Percentiles rank a stretch among this genome's conserved stretches.
Conservation (phyloP, 108 stramenopile genomes). For the Nannochloropsis gaditana region DNA sequence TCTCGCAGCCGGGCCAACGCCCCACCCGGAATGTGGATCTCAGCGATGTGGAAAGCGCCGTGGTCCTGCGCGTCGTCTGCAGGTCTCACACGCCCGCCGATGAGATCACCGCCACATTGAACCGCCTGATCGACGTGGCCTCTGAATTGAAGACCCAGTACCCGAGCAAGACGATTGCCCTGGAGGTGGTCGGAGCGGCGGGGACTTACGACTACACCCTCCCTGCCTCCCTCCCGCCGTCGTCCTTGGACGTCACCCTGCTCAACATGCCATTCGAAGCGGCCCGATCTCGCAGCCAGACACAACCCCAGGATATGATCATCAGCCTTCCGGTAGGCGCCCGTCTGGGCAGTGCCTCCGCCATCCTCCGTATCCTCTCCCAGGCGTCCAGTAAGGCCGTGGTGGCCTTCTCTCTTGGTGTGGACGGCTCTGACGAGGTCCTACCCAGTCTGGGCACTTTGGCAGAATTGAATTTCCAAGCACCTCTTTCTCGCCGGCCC, state of each 20-base stretch:
- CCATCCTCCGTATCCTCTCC: neutral
- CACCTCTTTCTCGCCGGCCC: neutral
- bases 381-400: neutral
- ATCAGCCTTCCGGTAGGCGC: neutral
- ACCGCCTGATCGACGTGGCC: neutral
- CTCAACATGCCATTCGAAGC: slow-evolving; percentile 14
- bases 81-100: neutral
- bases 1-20: neutral
- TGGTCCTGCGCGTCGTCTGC: neutral
- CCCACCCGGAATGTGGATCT: neutral
- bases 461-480: neutral
- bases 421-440: neutral
- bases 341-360: neutral
- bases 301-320: neutral
- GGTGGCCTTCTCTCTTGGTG: neutral
- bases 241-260: neutral
- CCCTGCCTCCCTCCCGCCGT: neutral
- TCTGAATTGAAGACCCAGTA: neutral
- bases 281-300: neutral
- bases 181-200: neutral
- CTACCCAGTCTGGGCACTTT: neutral
- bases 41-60: neutral
- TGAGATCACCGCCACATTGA: neutral
- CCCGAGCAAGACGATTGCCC: neutral
- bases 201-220: neutral